These are phyloP conservation scores for Tothia fuscella DNA, from an alignment of 2,329 filamentous ascomycete species.

Conservation along the genomic window DNA sequence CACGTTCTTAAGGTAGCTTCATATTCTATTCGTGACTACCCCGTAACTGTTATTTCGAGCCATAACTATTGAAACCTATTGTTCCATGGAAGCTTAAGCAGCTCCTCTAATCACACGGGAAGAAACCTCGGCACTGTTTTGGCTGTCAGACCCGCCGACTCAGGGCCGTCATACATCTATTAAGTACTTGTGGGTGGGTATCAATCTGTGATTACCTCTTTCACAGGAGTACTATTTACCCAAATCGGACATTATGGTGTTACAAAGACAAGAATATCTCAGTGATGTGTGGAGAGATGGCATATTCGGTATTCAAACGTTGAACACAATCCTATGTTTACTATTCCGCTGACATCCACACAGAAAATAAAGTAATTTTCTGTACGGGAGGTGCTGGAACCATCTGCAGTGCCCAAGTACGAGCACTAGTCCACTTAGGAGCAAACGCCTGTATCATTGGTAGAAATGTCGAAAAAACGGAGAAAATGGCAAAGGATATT, in stretches of 20 bases:
- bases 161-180: too few species aligned
- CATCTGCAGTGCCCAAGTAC: slow-evolving; percentile 89
- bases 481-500: slow-evolving; percentile 68
- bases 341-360: not conserved
- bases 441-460: slow-evolving; percentile 92
- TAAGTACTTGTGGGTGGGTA: too few species aligned
- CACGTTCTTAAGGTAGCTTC: too few species aligned
- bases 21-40: too few species aligned
- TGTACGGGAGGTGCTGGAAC: slow-evolving; percentile 89
- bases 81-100: too few species aligned
- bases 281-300: slow-evolving; percentile 78
- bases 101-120: too few species aligned
- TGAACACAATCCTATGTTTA: not conserved
- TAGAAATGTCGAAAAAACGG: slow-evolving; percentile 79
- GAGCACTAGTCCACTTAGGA: slow-evolving; percentile 80
- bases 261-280: slow-evolving; percentile 62
- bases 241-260: slow-evolving; percentile 41
- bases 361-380: slow-evolving; percentile 81
- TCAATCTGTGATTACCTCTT: too few species aligned
- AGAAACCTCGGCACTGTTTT: too few species aligned
- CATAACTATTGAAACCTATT: too few species aligned
- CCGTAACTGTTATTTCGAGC: too few species aligned
- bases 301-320: slow-evolving; percentile 56
- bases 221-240: not conserved
- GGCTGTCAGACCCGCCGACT: too few species aligned